These are phyloP conservation scores for Pezicula carpinea DNA, from an alignment of 2,329 filamentous ascomycete genomes.

Conservation along the genomic window DNA sequence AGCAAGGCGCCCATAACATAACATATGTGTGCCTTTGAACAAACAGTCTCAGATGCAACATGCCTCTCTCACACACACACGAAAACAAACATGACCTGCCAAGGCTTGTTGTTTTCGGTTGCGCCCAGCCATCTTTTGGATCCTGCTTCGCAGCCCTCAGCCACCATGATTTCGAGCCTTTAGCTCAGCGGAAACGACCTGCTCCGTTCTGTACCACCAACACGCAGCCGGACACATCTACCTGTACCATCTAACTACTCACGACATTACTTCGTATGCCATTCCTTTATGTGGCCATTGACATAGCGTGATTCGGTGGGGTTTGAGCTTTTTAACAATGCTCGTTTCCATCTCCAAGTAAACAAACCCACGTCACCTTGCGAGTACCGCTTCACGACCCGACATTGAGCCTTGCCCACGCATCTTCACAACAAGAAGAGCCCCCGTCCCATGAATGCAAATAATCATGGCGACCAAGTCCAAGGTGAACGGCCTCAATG, in stretches of 20 bases:
- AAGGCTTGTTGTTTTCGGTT: background rate
- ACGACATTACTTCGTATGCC: background rate
- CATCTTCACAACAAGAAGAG: constrained; percentile 7
- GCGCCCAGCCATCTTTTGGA: background rate
- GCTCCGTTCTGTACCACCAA: background rate
- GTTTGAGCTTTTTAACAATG: constrained; percentile 13
- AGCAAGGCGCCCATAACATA: too few relatives aligned
- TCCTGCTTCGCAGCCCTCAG: background rate
- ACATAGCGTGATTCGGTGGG: background rate
- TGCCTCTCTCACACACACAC: background rate
- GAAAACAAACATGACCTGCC: background rate
- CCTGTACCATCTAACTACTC: background rate
- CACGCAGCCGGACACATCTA: background rate
- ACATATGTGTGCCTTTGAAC: too few relatives aligned
- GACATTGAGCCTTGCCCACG: constrained; percentile 6
- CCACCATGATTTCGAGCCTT: constrained; percentile 1
- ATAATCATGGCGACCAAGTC: constrained; percentile 45
- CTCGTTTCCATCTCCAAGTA: constrained; percentile 18
- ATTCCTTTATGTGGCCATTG: background rate
- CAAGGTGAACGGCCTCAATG: constrained; percentile 52
- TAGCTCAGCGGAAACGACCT: background rate
- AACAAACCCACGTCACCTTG: constrained; percentile 3
- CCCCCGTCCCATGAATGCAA: constrained; percentile 3
- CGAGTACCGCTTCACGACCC: constrained; percentile 11
- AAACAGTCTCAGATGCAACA: too few relatives aligned